phyloP scores from a whole-genome alignment of 2,329 filamentous ascomycete genomes.

The Graphilbum sp. region DNA sequence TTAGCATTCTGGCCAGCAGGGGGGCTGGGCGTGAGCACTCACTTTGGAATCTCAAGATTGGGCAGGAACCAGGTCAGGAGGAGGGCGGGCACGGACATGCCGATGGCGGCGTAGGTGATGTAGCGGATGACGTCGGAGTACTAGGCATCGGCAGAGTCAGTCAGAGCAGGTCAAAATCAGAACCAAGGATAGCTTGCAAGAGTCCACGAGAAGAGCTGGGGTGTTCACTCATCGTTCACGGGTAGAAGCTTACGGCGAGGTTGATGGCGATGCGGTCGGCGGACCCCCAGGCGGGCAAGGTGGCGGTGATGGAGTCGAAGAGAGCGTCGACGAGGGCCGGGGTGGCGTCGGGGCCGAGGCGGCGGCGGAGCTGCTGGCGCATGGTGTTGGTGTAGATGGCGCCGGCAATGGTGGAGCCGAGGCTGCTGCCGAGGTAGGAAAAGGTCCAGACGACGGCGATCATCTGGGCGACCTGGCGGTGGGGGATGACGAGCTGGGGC shows the following conservation, averaged over 20 bases:
- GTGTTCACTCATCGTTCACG: background rate
- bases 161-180: background rate
- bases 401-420: constrained; percentile 6
- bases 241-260: constrained; percentile 2
- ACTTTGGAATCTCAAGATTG: constrained; percentile 10
- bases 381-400: constrained; percentile 8
- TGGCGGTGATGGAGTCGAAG: constrained; percentile 5
- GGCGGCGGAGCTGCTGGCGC: background rate
- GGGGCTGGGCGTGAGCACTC: too few relatives aligned
- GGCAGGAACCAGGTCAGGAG: constrained; percentile 11
- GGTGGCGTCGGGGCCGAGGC: constrained; percentile 4
- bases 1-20: too few relatives aligned
- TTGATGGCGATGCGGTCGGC: constrained; percentile 4
- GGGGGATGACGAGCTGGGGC: constrained; percentile 10
- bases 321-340: constrained; percentile 3
- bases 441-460: constrained; percentile 4
- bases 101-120: constrained; percentile 14
- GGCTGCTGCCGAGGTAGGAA: constrained; percentile 3
- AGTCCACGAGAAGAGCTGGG: background rate
- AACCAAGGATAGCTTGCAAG: background rate
- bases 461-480: constrained; percentile 6
- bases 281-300: constrained; percentile 4
- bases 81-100: constrained; percentile 9
- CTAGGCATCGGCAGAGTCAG: constrained; percentile 3
- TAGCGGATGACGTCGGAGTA: constrained; percentile 14